Evolutionary conservation across 176 grass and related monocot genomes (phyloP).

Genomic region (Aegilops tauschii): DNA sequence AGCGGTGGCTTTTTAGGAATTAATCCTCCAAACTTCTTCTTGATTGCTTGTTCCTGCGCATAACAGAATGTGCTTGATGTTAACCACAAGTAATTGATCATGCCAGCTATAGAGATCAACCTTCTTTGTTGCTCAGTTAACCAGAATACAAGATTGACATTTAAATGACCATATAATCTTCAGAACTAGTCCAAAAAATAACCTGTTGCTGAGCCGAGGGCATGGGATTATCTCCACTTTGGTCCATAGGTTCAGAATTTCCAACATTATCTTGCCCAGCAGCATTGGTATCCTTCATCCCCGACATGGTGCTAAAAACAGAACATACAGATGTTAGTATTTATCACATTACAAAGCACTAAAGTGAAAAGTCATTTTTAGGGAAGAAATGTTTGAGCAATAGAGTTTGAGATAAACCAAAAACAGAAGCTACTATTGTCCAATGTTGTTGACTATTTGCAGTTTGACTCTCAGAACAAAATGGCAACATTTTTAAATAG

Average conservation of each 20-base stretch:
- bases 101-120: constrained; percentile 1
- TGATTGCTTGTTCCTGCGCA: constrained; percentile 70
- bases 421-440: constrained; percentile 11
- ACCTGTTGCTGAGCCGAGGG: constrained; percentile 81
- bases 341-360: background rate
- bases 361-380: background rate
- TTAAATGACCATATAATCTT: background rate
- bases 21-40: constrained; percentile 92
- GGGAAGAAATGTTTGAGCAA: background rate
- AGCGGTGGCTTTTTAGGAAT: constrained; percentile 84
- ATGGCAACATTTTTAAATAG: background rate
- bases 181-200: constrained; percentile 16
- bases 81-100: background rate
- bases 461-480: background rate
- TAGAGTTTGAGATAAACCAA: background rate
- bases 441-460: background rate
- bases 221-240: constrained; percentile 55
- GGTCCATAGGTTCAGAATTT: constrained; percentile 59
- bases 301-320: constrained; percentile 39
- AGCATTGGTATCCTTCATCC: constrained; percentile 32
- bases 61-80: background rate
- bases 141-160: background rate
- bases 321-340: background rate
- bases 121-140: background rate
- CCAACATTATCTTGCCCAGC: constrained; percentile 6